phyloP scores from a whole-genome alignment of 345 rosid genomes.

The Durio zibethinus region DNA sequence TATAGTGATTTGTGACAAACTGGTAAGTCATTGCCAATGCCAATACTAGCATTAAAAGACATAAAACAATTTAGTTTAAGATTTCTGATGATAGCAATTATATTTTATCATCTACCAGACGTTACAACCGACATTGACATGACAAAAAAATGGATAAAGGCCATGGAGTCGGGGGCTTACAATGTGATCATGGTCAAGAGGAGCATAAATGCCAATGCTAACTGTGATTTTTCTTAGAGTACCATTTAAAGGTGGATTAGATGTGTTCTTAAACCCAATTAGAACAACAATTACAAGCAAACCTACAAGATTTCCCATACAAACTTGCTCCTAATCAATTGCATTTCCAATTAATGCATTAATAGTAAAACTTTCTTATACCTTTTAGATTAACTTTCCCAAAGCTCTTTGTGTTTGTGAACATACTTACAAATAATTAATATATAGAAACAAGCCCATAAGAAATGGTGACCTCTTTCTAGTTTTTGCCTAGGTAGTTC shows the following conservation, averaged over 20 bases:
- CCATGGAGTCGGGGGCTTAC: conserved; percentile 37
- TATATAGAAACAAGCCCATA: too few relatives aligned
- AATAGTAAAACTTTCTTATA: too few relatives aligned
- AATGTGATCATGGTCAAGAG: conserved; percentile 69
- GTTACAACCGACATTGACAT: too few relatives aligned
- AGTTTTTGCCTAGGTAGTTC: too few relatives aligned
- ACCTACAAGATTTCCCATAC: too few relatives aligned
- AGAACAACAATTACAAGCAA: conserved; percentile 75
- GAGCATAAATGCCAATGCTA: conserved; percentile 74
- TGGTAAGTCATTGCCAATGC: conserved; percentile 92
- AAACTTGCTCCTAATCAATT: too few relatives aligned
- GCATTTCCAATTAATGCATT: too few relatives aligned
- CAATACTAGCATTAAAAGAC: conserved; percentile 48
- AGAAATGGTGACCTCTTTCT: too few relatives aligned
- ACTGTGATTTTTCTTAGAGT: conserved; percentile 54
- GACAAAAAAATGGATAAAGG: background rate
- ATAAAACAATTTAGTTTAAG: background rate
- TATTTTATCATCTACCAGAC: background rate
- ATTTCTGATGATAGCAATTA: background rate
- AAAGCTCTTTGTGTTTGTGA: conserved; percentile 90
- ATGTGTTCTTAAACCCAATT: conserved; percentile 48
- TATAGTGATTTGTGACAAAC: conserved; percentile 64
- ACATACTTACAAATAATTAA: too few relatives aligned
- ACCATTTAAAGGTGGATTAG: conserved; percentile 48
- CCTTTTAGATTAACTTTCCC: conserved; percentile 70